These are phyloP conservation scores for Dioscorea dumetorum DNA, from an alignment of 106 monocot genomes.

Conservation along the genomic window DNA sequence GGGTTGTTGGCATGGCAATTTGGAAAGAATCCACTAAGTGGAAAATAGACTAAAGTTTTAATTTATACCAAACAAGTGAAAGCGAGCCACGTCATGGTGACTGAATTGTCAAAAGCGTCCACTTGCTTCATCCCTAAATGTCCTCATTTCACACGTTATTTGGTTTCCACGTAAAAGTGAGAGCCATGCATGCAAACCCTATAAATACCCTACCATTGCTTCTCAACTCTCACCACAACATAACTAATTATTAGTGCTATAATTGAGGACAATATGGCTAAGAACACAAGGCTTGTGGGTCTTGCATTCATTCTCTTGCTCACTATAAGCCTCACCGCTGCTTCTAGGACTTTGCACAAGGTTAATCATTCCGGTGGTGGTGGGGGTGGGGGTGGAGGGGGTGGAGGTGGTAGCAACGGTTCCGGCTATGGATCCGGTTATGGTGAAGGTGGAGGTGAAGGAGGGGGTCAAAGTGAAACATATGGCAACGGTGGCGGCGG, in stretches of 20 bases:
- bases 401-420: background rate
- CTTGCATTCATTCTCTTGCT: background rate
- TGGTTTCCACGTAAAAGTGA: background rate
- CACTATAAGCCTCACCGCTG: background rate
- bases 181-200: background rate
- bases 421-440: background rate
- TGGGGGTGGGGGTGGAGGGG: constrained; percentile 4
- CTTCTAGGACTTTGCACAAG: background rate
- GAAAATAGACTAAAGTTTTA: too few relatives aligned
- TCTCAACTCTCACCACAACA: background rate
- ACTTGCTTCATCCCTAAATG: background rate
- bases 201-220: background rate
- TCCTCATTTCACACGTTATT: background rate
- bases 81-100: too few relatives aligned
- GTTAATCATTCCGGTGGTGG: background rate
- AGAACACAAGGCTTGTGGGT: constrained; percentile 2
- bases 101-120: background rate
- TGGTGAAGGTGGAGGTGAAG: background rate
- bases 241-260: background rate
- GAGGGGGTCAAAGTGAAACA: background rate
- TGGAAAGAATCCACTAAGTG: too few relatives aligned
- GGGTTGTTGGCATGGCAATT: too few relatives aligned
- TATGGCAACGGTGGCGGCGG: background rate
- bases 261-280: background rate
- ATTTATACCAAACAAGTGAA: too few relatives aligned